A percentile compares a stretch with the other conserved stretches of the same genome.
phyloP scores from a whole-genome alignment of 2,329 filamentous ascomycete species.

The Dactylonectria estremocensis region DNA sequence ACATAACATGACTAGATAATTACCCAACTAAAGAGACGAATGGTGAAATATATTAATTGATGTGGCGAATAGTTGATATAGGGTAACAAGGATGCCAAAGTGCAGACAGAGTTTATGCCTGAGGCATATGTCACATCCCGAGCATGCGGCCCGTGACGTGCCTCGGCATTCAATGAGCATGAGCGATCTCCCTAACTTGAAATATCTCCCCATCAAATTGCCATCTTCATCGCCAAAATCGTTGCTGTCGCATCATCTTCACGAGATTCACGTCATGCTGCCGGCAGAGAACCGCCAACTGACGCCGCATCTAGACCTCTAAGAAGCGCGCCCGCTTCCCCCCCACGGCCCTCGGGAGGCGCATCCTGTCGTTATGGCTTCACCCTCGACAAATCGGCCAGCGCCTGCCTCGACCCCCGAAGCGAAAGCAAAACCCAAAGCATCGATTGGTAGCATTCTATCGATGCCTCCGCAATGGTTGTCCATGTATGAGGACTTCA shows the following conservation, averaged over 20 bases:
- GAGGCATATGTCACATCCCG: slow-evolving; percentile 44
- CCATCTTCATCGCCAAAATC: slow-evolving; percentile 33
- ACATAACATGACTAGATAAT: too few species aligned
- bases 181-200: slow-evolving; percentile 25
- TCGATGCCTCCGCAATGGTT: slow-evolving; percentile 77
- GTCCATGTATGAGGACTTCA: slow-evolving; percentile 86
- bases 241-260: slow-evolving; percentile 9
- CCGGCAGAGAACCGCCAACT: not conserved
- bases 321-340: slow-evolving; percentile 24
- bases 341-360: slow-evolving; percentile 20
- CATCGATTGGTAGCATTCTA: slow-evolving; percentile 58
- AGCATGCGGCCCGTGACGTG: slow-evolving; percentile 40
- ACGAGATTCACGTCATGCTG: slow-evolving; percentile 24
- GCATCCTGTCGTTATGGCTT: slow-evolving; percentile 36
- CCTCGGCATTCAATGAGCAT: slow-evolving; percentile 41
- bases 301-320: slow-evolving; percentile 27
- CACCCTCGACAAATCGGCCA: slow-evolving; percentile 39
- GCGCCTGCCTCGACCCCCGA: slow-evolving; percentile 40
- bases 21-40: not conserved
- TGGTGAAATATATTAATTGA: not conserved
- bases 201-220: slow-evolving; percentile 25
- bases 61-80: not conserved
- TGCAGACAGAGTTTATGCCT: slow-evolving; percentile 38
- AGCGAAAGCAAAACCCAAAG: slow-evolving; percentile 38
- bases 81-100: not conserved